phyloP scores from a whole-genome alignment of 148 eudicot genomes.

The Tetragonia tetragonoides region DNA sequence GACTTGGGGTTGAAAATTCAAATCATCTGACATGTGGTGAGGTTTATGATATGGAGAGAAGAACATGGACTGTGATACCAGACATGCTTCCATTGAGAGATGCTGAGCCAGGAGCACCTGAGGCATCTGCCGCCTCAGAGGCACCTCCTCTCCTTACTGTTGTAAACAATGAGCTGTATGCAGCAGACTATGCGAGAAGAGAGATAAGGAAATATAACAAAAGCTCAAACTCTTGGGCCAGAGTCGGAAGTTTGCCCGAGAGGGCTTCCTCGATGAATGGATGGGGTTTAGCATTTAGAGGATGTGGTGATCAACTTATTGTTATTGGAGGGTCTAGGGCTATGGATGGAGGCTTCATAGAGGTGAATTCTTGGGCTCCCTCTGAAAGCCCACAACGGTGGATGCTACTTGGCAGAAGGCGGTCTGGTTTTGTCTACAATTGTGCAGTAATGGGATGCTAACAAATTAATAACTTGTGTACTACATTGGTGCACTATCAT shows the following conservation, averaged over 20 bases:
- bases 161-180: conserved; percentile 69
- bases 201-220: conserved; percentile 58
- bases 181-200: conserved; percentile 58
- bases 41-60: conserved; percentile 48
- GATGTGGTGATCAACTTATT: conserved; percentile 64
- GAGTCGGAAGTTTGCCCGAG: conserved; percentile 69
- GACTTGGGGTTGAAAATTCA: conserved; percentile 44
- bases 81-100: conserved; percentile 52
- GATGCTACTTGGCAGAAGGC: conserved; percentile 61
- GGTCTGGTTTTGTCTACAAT: conserved; percentile 71
- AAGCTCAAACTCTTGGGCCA: conserved; percentile 41
- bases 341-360: conserved; percentile 50
- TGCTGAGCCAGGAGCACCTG: conserved; percentile 34
- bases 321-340: conserved; percentile 68
- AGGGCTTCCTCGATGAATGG: conserved; percentile 64
- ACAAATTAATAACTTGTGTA: conserved; percentile 8
- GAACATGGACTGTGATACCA: conserved; percentile 59
- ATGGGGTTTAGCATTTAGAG: conserved; percentile 88
- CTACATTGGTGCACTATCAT: conserved; percentile 12
- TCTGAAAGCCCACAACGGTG: conserved; percentile 58
- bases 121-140: conserved; percentile 41
- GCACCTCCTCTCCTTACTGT: conserved; percentile 81
- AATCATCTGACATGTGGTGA: conserved; percentile 62
- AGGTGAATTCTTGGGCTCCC: conserved; percentile 71
- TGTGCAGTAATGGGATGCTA: conserved; percentile 93